Conservation (phyloP, 768 basidiomycete genomes). For the Rhizopogon vulgaris region DNA sequence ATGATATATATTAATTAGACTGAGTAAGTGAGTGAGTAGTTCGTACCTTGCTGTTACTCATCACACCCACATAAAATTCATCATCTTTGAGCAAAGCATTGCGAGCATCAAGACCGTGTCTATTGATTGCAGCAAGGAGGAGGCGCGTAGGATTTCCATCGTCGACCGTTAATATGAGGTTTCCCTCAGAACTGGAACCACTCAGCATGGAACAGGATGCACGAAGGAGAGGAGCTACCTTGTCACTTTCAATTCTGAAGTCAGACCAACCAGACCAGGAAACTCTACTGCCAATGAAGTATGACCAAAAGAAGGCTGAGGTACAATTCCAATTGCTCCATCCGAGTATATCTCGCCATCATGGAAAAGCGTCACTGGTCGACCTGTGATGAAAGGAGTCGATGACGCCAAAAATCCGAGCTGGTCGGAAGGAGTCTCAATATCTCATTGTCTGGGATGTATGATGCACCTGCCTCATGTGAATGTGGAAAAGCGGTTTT, state of each 20-base stretch:
- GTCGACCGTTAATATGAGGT: slow-evolving; percentile 58
- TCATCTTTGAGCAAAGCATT: slow-evolving; percentile 42
- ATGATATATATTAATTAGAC: not conserved
- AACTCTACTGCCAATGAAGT: slow-evolving; percentile 17
- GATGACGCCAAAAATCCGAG: slow-evolving; percentile 66
- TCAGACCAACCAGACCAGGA: slow-evolving; percentile 40
- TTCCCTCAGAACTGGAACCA: slow-evolving; percentile 55
- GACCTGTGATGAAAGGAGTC: slow-evolving; percentile 75
- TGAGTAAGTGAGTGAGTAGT: not conserved
- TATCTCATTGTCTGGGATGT: not conserved
- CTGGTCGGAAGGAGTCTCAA: slow-evolving; percentile 24
- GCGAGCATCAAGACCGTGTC: slow-evolving; percentile 21
- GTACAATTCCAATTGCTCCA: slow-evolving; percentile 67
- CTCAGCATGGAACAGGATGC: not conserved
- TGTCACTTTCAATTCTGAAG: slow-evolving; percentile 43
- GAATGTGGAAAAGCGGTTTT: slow-evolving; percentile 34
- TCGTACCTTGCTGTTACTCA: slow-evolving; percentile 10
- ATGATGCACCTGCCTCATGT: slow-evolving; percentile 37
- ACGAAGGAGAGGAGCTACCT: slow-evolving; percentile 30
- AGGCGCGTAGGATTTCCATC: slow-evolving; percentile 53
- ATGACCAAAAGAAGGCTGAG: slow-evolving; percentile 18
- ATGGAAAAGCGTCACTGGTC: slow-evolving; percentile 63
- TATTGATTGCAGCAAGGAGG: slow-evolving; percentile 48
- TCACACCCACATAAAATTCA: slow-evolving; percentile 51
- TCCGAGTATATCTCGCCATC: slow-evolving; percentile 47